A percentile compares a stretch with the other conserved stretches of the same genome.
phyloP scores from a whole-genome alignment of 192 early-diverging fungal genomes.

The Gryganskiella cystojenkinii region DNA sequence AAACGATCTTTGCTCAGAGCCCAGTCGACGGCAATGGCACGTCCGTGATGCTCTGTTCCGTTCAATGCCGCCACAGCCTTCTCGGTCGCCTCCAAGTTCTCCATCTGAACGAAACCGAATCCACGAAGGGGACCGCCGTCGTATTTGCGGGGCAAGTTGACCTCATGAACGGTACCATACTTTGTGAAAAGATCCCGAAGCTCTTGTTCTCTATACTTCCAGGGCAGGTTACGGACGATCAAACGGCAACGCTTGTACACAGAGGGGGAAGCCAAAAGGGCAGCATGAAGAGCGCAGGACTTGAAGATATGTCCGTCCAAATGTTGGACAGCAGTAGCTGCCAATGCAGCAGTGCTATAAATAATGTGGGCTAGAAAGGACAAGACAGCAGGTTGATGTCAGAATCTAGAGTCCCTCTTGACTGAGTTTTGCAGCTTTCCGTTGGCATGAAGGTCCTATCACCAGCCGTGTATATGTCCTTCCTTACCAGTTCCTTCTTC shows the following conservation, averaged over 20 bases:
- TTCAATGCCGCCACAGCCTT: slow-evolving; percentile 79
- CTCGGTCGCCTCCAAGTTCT: slow-evolving; percentile 74
- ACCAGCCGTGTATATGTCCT: no score
- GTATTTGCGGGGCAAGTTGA: slow-evolving; percentile 79
- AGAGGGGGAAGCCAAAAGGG: slow-evolving; percentile 29
- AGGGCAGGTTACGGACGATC: slow-evolving; percentile 90
- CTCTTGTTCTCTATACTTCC: slow-evolving; percentile 75
- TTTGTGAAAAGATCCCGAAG: slow-evolving; percentile 72
- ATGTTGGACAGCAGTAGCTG: slow-evolving; percentile 64
- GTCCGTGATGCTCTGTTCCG: slow-evolving; percentile 72
- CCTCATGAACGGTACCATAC: slow-evolving; percentile 75
- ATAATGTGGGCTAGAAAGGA: slow-evolving; percentile 56
- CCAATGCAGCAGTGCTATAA: slow-evolving; percentile 57
- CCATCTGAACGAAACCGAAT: slow-evolving; percentile 93
- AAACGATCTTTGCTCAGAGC: slow-evolving; percentile 81
- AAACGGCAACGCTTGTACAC: slow-evolving; percentile 76
- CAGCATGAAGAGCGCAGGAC: slow-evolving; percentile 65
- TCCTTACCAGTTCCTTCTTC: slow-evolving; percentile 43
- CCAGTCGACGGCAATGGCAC: slow-evolving; percentile 88
- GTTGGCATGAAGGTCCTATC: neutral
- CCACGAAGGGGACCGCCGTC: slow-evolving; percentile 82
- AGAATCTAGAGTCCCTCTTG: neutral
- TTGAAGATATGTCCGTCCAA: slow-evolving; percentile 84
- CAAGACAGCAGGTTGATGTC: neutral
- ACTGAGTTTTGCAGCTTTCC: neutral